Evolutionary conservation across 768 basidiomycete species (phyloP).

Genomic region (Calocybe indica): DNA sequence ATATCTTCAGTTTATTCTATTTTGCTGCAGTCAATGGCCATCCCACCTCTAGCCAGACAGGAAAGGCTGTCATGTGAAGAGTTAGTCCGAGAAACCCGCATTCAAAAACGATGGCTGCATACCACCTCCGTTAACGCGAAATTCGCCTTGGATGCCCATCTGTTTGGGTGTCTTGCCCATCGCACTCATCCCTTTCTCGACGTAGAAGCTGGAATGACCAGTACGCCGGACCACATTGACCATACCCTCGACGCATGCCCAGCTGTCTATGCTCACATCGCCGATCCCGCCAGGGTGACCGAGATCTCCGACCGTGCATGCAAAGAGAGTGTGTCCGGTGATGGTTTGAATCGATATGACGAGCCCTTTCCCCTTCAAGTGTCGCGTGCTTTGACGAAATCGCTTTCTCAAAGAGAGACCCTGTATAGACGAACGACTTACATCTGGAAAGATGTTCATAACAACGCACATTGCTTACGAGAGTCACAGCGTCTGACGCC

Average conservation of each 20-base stretch:
- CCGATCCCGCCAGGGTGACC: constrained; percentile 60
- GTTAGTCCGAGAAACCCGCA: neutral
- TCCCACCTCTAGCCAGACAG: constrained; percentile 75
- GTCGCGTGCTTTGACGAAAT: constrained; percentile 68
- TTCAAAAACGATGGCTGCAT: constrained; percentile 19
- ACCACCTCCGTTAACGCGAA: constrained; percentile 75
- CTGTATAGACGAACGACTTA: constrained; percentile 13
- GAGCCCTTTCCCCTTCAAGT: constrained; percentile 73
- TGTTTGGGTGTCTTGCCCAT: constrained; percentile 75
- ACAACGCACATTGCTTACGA: constrained; percentile 30
- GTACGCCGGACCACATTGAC: constrained; percentile 72
- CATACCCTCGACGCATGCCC: constrained; percentile 76
- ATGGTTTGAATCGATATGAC: constrained; percentile 78
- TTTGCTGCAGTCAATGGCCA: neutral
- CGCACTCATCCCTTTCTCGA: constrained; percentile 82
- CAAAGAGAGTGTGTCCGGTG: constrained; percentile 72
- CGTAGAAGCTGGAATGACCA: constrained; percentile 81
- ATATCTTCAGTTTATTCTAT: constrained; percentile 1
- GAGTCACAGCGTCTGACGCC: constrained; percentile 73
- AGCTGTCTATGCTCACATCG: constrained; percentile 78
- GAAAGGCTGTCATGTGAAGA: constrained; percentile 52
- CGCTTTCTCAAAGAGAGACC: constrained; percentile 77
- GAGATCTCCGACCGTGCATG: constrained; percentile 80
- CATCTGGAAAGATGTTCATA: neutral
- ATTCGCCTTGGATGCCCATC: constrained; percentile 61